Evolutionary conservation across 768 basidiomycete genomes (phyloP).

Genomic region (Boletus patriciae): DNA sequence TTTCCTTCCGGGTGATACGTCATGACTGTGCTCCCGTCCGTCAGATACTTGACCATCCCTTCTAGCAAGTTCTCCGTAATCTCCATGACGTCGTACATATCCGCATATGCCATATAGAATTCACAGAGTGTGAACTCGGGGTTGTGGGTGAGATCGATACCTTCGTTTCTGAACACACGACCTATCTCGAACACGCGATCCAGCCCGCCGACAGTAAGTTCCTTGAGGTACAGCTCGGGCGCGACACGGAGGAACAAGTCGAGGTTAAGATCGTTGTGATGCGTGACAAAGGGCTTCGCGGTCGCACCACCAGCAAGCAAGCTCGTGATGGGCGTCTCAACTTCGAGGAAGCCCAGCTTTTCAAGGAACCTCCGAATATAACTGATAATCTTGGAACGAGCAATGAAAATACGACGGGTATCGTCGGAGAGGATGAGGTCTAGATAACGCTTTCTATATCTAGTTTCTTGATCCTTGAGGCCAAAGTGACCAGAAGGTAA

Average conservation of each 20-base stretch:
- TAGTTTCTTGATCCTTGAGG: conserved; percentile 94
- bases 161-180: conserved; percentile 96
- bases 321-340: conserved; percentile 98
- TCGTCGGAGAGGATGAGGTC: conserved; percentile 94
- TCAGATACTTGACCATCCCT: conserved; percentile 86
- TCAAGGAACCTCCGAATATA: conserved; percentile 92
- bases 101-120: conserved; percentile 99
- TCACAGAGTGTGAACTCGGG: conserved; percentile 99
- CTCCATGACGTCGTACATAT: conserved; percentile 99
- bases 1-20: conserved; percentile 93
- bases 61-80: conserved; percentile 89
- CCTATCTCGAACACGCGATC: conserved; percentile 99
- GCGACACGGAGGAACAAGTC: conserved; percentile 97
- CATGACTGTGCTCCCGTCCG: conserved; percentile 75
- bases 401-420: conserved; percentile 88
- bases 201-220: conserved; percentile 94
- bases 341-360: conserved; percentile 92
- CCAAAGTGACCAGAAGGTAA: conserved; percentile 91
- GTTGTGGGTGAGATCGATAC: conserved; percentile 98
- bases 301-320: conserved; percentile 96
- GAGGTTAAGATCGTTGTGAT: conserved; percentile 97
- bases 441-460: conserved; percentile 98
- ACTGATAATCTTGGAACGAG: conserved; percentile 86
- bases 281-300: conserved; percentile 97
- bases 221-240: conserved; percentile 96